Percentiles rank a stretch among this genome's conserved stretches.
Conservation (phyloP, 306 rosid species). For the Biancaea sappan region DNA sequence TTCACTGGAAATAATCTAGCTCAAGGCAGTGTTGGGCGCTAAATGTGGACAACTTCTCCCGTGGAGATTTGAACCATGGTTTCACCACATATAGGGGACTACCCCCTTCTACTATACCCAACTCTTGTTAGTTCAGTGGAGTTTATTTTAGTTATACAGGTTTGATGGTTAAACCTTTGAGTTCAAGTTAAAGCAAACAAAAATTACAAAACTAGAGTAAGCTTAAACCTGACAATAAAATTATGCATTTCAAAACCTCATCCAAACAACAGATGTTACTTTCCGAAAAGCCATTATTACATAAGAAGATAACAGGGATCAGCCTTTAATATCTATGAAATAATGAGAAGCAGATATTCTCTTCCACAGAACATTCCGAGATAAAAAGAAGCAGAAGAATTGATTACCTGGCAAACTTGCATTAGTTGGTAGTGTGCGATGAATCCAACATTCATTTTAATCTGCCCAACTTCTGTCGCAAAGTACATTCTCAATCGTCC, state of each 20-base stretch:
- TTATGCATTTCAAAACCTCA: conserved; percentile 9
- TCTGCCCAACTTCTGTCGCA: conserved; percentile 71
- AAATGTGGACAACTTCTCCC: too few relatives aligned
- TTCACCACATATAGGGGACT: too few relatives aligned
- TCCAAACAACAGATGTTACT: conserved; percentile 10
- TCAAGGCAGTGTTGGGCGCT: too few relatives aligned
- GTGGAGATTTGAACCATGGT: too few relatives aligned
- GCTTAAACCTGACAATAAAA: background rate
- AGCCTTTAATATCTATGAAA: background rate
- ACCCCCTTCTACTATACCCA: too few relatives aligned
- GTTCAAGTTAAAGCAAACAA: background rate
- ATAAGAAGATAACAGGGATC: conserved; percentile 1
- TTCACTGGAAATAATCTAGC: too few relatives aligned
- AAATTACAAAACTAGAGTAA: conserved; percentile 1
- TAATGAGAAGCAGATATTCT: background rate
- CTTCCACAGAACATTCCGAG: background rate
- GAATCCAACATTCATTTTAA: conserved; percentile 91
- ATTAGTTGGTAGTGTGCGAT: conserved; percentile 80
- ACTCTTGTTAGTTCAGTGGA: too few relatives aligned
- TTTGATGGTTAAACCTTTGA: background rate
- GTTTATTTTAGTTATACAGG: background rate
- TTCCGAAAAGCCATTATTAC: background rate
- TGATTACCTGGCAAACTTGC: conserved; percentile 90
- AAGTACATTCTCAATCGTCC: conserved; percentile 76
- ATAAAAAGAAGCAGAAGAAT: conserved; percentile 10